Evolutionary conservation across 2,329 filamentous ascomycete genomes (phyloP).

Genomic region (Metarhizium album): DNA sequence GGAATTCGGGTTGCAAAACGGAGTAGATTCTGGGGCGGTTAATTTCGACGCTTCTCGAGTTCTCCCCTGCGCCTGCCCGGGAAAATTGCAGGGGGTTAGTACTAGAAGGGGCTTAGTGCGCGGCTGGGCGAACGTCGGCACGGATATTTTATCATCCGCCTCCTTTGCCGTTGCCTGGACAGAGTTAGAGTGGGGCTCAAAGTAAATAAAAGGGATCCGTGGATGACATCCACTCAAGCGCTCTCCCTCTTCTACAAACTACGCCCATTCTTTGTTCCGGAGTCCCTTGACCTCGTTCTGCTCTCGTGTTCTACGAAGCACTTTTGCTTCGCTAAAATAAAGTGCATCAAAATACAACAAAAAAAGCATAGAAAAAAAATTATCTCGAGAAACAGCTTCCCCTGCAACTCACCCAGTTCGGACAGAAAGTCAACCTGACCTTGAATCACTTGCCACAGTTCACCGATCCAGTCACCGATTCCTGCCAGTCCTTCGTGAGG

Average conservation of each 20-base stretch:
- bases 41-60: background rate
- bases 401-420: conserved; percentile 13
- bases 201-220: conserved; percentile 35
- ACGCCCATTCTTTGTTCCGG: conserved; percentile 10
- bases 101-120: background rate
- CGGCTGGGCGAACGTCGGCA: background rate
- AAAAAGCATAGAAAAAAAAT: conserved; percentile 6
- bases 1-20: background rate
- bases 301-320: background rate
- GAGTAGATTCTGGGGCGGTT: background rate
- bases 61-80: background rate
- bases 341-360: conserved; percentile 11
- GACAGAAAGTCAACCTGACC: background rate
- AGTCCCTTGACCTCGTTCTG: conserved; percentile 10
- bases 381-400: conserved; percentile 29
- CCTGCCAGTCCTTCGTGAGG: conserved; percentile 29
- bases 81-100: background rate
- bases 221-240: conserved; percentile 9
- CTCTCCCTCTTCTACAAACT: conserved; percentile 17
- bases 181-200: conserved; percentile 23
- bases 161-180: conserved; percentile 24
- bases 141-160: conserved; percentile 9
- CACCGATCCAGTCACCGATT: conserved; percentile 8
- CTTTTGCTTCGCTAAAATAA: conserved; percentile 13
- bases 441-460: background rate